Percentiles rank a stretch among this genome's conserved stretches.
Conservation (phyloP, 2,329 filamentous ascomycete genomes). For the Aspergillus hiratsukae region DNA sequence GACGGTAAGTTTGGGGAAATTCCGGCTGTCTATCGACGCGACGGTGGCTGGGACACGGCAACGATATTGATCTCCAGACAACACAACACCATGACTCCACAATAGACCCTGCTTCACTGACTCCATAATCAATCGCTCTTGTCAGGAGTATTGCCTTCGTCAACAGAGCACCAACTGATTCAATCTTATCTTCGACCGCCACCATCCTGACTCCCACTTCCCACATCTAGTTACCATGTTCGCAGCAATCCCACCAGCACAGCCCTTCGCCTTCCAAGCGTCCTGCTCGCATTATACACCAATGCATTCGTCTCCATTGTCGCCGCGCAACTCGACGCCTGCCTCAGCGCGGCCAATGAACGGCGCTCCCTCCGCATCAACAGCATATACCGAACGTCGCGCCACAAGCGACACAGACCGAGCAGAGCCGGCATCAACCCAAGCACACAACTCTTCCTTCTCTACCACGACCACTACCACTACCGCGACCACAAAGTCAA, state of each 20-base stretch:
- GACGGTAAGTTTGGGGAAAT: background rate
- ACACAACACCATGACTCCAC: background rate
- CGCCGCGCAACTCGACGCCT: constrained; percentile 14
- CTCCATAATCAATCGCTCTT: background rate
- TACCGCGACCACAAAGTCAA: constrained; percentile 5
- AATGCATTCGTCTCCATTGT: background rate
- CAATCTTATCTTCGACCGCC: constrained; percentile 5
- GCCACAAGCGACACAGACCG: background rate
- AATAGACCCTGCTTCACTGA: background rate
- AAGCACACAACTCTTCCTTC: constrained; percentile 5
- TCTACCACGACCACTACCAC: background rate
- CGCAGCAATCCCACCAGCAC: constrained; percentile 20
- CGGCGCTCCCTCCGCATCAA: constrained; percentile 1
- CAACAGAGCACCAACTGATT: constrained; percentile 7
- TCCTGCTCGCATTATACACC: background rate
- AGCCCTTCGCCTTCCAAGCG: constrained; percentile 8
- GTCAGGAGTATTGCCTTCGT: background rate
- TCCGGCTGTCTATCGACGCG: background rate
- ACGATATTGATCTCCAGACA: background rate
- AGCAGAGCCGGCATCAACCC: background rate
- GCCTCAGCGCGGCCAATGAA: constrained; percentile 15
- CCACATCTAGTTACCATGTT: constrained; percentile 23
- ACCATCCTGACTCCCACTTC: background rate
- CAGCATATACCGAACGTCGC: background rate
- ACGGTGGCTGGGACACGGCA: background rate